These are phyloP conservation scores for Olyra latifolia DNA, from an alignment of 176 grass and related monocot species.

Conservation along the genomic window DNA sequence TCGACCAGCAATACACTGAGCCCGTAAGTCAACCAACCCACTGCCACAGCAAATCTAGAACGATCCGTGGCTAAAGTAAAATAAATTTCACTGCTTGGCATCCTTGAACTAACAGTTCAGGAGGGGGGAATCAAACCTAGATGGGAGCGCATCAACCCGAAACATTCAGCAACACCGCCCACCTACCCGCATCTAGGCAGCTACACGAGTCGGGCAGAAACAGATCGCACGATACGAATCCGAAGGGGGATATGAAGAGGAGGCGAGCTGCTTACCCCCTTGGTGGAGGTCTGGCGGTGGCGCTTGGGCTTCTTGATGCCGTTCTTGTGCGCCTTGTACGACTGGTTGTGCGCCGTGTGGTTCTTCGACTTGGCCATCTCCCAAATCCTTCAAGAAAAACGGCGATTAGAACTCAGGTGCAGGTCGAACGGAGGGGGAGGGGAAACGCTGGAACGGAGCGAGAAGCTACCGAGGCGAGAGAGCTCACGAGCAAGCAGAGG, in stretches of 20 bases:
- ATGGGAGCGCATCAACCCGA: neutral
- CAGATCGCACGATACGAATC: neutral
- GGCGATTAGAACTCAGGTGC: neutral
- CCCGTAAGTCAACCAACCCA: neutral
- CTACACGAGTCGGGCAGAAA: neutral
- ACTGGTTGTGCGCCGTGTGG: slow-evolving; percentile 91
- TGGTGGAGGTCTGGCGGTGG: slow-evolving; percentile 78
- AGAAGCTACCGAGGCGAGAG: slow-evolving; percentile 26
- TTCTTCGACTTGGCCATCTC: slow-evolving; percentile 97
- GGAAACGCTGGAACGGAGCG: too few species aligned
- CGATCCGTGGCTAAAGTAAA: neutral
- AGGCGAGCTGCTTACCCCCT: slow-evolving; percentile 49
- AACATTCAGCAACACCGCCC: neutral
- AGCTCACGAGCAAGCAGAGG: neutral
- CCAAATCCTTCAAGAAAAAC: neutral
- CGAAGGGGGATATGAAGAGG: neutral
- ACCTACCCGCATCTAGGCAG: neutral
- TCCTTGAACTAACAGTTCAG: neutral
- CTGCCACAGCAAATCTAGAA: neutral
- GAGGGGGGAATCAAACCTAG: neutral
- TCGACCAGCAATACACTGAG: neutral
- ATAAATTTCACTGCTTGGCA: too few species aligned
- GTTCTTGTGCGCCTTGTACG: slow-evolving; percentile 84
- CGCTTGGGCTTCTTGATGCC: slow-evolving; percentile 90
- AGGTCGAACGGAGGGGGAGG: neutral